phyloP scores from a whole-genome alignment of 2,329 filamentous ascomycete species.

The Alternaria ventricosa region DNA sequence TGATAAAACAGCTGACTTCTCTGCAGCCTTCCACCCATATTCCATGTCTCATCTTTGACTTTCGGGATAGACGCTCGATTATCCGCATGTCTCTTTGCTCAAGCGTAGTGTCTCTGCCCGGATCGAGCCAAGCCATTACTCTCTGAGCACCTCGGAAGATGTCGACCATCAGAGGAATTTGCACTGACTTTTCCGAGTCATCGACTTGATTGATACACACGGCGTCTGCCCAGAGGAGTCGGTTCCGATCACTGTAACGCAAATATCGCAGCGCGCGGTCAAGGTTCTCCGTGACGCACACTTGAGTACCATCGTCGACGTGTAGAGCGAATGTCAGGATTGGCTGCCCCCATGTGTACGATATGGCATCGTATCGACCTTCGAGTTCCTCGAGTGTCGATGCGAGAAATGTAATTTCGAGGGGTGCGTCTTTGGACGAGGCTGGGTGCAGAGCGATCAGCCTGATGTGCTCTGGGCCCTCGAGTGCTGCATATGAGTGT shows the following conservation, averaged over 20 bases:
- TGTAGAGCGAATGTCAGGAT: not conserved
- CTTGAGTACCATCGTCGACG: not conserved
- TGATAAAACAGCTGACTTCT: not conserved
- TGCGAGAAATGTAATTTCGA: accelerated
- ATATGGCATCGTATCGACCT: slow-evolving; percentile 14
- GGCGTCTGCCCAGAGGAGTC: slow-evolving; percentile 20
- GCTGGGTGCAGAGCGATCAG: not conserved
- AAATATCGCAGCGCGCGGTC: slow-evolving; percentile 8
- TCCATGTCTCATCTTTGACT: accelerated
- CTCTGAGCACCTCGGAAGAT: not conserved
- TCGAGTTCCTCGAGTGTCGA: not conserved
- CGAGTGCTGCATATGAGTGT: not conserved
- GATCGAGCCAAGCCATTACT: not conserved
- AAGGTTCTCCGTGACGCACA: slow-evolving; percentile 6
- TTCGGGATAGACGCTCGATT: not conserved
- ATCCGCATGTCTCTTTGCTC: not conserved
- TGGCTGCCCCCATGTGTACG: slow-evolving; percentile 16
- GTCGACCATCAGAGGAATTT: slow-evolving; percentile 19
- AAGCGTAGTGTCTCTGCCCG: not conserved
- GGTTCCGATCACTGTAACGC: not conserved
- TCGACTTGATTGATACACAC: slow-evolving; percentile 27
- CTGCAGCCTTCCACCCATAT: too few species aligned
- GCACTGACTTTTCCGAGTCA: slow-evolving; percentile 16
- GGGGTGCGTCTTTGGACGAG: not conserved
- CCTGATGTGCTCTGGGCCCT: not conserved